Conservation (phyloP, 2,329 filamentous ascomycete genomes). For the Simplicillium aogashimaense region DNA sequence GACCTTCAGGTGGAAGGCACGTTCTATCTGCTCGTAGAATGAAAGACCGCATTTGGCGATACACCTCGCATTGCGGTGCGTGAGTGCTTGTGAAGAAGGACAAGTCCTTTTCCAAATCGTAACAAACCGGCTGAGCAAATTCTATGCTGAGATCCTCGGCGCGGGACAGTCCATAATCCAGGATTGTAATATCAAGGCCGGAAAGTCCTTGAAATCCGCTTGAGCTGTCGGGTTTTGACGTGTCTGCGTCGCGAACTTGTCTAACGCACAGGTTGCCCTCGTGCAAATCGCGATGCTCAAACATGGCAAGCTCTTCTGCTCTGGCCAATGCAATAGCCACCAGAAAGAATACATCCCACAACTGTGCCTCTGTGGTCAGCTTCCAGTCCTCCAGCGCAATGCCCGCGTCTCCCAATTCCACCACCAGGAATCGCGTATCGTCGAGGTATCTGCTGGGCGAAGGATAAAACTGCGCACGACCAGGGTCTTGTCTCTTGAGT, state of each 20-base stretch:
- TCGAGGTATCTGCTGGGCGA: constrained; percentile 50
- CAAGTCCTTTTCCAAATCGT: constrained; percentile 51
- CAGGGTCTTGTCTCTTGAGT: constrained; percentile 44
- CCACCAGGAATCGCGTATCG: constrained; percentile 47
- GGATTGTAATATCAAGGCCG: constrained; percentile 52
- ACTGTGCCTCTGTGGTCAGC: constrained; percentile 35
- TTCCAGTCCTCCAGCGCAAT: constrained; percentile 48
- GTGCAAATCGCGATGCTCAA: constrained; percentile 59
- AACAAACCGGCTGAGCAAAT: constrained; percentile 33
- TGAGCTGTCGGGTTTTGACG: constrained; percentile 16
- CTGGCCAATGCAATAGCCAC: constrained; percentile 50
- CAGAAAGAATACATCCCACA: constrained; percentile 56
- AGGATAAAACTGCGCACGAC: constrained; percentile 50
- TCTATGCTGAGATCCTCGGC: constrained; percentile 33
- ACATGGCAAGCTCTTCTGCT: constrained; percentile 47
- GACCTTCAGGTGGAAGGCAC: constrained; percentile 35
- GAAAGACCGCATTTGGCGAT: constrained; percentile 53
- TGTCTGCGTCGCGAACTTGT: constrained; percentile 26
- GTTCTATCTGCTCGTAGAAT: constrained; percentile 39
- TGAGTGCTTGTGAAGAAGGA: constrained; percentile 51
- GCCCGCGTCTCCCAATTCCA: constrained; percentile 55
- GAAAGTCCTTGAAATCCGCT: constrained; percentile 42
- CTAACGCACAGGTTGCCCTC: constrained; percentile 55
- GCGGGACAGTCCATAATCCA: constrained; percentile 56
- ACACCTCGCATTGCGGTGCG: constrained; percentile 49